Percentiles rank a stretch among this genome's conserved stretches.
phyloP scores from a whole-genome alignment of 139 green algal species.

The Chlamydomonas sp. region DNA sequence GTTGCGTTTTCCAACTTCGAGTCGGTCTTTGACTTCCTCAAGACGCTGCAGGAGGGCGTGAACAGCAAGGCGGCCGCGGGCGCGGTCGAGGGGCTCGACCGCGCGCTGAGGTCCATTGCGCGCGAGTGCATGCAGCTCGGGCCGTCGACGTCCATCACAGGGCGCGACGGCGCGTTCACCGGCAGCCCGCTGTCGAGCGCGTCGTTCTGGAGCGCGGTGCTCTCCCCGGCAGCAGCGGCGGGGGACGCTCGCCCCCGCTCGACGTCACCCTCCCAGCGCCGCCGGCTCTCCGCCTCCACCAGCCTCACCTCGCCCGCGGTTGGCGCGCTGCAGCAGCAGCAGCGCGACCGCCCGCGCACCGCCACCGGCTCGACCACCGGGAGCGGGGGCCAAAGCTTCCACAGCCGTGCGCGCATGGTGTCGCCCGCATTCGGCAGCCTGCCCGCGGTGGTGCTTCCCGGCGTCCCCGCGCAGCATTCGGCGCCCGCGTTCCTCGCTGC shows the following conservation, averaged over 20 bases:
- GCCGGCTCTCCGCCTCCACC: no score
- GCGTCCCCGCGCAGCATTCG: no score
- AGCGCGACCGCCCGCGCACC: not conserved
- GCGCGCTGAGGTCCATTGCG: constrained; percentile 8
- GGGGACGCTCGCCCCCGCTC: no score
- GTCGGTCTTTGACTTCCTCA: constrained; percentile 24
- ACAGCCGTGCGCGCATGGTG: not conserved
- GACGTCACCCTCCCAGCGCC: no score
- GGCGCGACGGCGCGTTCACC: constrained; percentile 1
- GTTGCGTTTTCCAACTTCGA: constrained; percentile 26
- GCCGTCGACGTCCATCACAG: not conserved
- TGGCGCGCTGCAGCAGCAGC: not conserved
- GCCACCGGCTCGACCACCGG: not conserved
- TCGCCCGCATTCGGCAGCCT: not conserved
- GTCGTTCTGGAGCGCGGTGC: constrained; percentile 2
- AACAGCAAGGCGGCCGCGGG: constrained; percentile 19
- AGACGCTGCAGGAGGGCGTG: constrained; percentile 27
- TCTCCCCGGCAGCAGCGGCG: no score
- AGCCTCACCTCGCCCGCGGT: no score
- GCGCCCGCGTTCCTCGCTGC: no score
- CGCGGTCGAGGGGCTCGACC: constrained; percentile 18
- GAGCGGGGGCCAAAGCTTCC: not conserved
- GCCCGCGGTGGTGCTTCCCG: no score
- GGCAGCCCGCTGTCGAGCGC: not conserved
- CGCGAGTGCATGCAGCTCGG: not conserved